Evolutionary conservation across 2,329 filamentous ascomycete genomes (phyloP).

Genomic region (Graphilbum fragrans): DNA sequence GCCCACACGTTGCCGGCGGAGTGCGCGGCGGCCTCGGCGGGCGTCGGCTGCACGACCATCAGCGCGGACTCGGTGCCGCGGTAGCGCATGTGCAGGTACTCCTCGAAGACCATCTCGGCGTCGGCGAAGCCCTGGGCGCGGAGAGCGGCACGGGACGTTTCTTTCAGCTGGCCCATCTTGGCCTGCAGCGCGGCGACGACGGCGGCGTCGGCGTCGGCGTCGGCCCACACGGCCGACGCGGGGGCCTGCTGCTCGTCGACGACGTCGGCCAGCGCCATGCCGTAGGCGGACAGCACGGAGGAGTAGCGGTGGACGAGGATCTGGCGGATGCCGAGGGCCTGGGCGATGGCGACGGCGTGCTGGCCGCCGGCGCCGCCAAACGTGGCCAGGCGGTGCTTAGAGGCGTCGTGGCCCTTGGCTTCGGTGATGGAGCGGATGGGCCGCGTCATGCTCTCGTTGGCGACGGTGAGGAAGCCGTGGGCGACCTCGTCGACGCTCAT

Average conservation of each 20-base stretch:
- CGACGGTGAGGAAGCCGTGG: constrained; percentile 79
- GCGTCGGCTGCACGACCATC: constrained; percentile 69
- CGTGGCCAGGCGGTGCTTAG: constrained; percentile 78
- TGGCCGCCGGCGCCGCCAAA: constrained; percentile 89
- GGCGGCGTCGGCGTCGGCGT: constrained; percentile 40
- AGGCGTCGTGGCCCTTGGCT: constrained; percentile 83
- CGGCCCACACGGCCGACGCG: constrained; percentile 47
- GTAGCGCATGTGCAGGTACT: constrained; percentile 91
- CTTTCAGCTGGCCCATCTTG: constrained; percentile 70
- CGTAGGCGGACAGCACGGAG: constrained; percentile 80
- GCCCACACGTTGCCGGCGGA: constrained; percentile 62
- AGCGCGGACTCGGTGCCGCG: constrained; percentile 81
- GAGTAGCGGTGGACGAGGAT: constrained; percentile 82
- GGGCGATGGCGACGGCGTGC: constrained; percentile 82
- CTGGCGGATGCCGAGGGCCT: constrained; percentile 71
- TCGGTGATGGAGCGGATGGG: constrained; percentile 86
- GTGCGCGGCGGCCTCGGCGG: constrained; percentile 45
- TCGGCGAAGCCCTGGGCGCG: constrained; percentile 69
- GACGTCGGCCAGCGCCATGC: constrained; percentile 86
- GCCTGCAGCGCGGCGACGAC: constrained; percentile 50
- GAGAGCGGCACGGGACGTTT: constrained; percentile 57
- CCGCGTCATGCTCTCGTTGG: constrained; percentile 83
- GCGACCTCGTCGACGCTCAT: constrained; percentile 79
- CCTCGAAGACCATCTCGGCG: constrained; percentile 67
- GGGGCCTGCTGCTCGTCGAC: constrained; percentile 85